phyloP scores from a whole-genome alignment of 352 stramenopile genomes.

The Phytopythium aichiense region DNA sequence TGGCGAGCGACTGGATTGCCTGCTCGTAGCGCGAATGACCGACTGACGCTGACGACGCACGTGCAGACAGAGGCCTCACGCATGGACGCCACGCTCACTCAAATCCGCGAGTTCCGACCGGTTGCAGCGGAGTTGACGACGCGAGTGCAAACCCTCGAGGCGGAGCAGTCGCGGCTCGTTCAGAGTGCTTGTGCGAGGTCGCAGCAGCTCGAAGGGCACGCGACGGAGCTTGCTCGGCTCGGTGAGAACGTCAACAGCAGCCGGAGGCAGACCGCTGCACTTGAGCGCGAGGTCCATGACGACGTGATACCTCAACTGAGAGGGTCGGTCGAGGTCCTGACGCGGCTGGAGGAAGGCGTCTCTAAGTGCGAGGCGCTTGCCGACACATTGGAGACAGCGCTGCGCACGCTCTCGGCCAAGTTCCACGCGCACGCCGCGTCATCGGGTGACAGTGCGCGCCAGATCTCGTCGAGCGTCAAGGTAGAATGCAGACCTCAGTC shows the following conservation, averaged over 20 bases:
- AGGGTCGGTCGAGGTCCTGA: constrained; percentile 2
- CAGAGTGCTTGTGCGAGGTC: neutral
- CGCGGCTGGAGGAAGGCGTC: constrained; percentile 16
- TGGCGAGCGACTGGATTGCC: constrained; percentile 3
- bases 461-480: neutral
- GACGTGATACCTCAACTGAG: neutral
- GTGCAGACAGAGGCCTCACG: constrained; percentile 37
- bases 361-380: constrained; percentile 14
- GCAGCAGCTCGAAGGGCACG: neutral
- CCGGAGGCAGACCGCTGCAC: neutral
- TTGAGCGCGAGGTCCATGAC: constrained; percentile 1
- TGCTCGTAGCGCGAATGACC: neutral
- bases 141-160: neutral
- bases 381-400: constrained; percentile 16
- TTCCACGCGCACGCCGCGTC: constrained; percentile 22
- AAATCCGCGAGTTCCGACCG: constrained; percentile 54
- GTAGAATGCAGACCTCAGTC: neutral
- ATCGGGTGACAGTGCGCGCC: neutral
- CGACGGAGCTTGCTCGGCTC: neutral
- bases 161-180: neutral
- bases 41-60: neutral
- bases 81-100: constrained; percentile 41
- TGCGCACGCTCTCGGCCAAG: constrained; percentile 32
- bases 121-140: constrained; percentile 26
- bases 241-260: neutral